Evolutionary conservation across 257 asterid genomes (phyloP), one percentile per base, ranked within the genome.

Genomic region (Solanum pinnatisectum): DNA sequence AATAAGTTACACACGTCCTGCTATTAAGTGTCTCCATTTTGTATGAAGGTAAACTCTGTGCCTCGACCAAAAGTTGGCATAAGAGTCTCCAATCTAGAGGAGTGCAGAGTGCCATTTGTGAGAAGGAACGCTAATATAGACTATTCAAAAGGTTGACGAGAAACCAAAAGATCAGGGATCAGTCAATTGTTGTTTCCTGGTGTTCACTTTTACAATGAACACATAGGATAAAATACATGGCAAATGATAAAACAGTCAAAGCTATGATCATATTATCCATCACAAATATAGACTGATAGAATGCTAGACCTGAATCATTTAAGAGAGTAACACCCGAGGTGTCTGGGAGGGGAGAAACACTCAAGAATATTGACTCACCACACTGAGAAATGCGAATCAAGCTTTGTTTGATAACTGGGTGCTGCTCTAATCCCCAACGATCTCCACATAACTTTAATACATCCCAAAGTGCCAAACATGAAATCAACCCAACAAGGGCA

Each of bases 381-480:
- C 98, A 96, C 88, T 97, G 98, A 91, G 95, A 87, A 56, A 91
- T 68, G 37, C 93, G 95, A 86, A 95, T 88, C 86, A 94, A 85
- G 88, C 90, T 87, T 87, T 93, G 93, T 84, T 92, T 90, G 9
- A 93, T 13, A 4, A 90, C 49, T 25, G 98, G 98, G 87, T 87
- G 89, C 42, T 87, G 90, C 44, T 94, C 95, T 90, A 95, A 88
- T 20, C 93, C 94, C 95, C 96, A 96, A 7, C 87, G 92, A 74
- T 94, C 95, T 83, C 93, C 92, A 70, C 93, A 91, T 88, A 91
- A 90, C 81, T 89, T 94, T 35, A 96, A 93, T 42, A 83, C 92
- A 74, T 97, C 99, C 99, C 99, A 97, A 65, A 97, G 92, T 6
- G 94, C 98, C 90, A 97, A 91, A 89, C 98, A 92, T 73, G 92